Conservation (phyloP, 2,329 filamentous ascomycete genomes). For the Alternaria incomplexa region DNA sequence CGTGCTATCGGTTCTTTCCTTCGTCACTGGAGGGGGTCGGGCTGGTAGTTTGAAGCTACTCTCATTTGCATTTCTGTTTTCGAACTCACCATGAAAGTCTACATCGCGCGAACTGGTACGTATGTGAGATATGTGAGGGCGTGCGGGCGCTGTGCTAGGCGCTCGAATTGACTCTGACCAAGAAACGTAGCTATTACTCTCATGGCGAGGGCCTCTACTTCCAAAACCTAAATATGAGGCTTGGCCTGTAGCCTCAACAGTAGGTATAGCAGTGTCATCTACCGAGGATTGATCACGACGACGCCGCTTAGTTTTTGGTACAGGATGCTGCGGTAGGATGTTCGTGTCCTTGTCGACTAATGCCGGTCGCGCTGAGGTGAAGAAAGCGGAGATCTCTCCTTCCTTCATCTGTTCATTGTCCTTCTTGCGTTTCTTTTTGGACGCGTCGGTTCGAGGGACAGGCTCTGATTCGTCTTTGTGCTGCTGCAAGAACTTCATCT, state of each 20-base stretch:
- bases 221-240: conserved; percentile 47
- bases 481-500: conserved; percentile 57
- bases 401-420: conserved; percentile 41
- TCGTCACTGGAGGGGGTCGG: conserved; percentile 6
- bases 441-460: conserved; percentile 25
- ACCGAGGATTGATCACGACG: conserved; percentile 16
- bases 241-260: conserved; percentile 44
- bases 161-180: conserved; percentile 51
- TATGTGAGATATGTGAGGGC: background rate
- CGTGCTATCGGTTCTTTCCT: conserved; percentile 10
- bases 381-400: conserved; percentile 55
- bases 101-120: conserved; percentile 10
- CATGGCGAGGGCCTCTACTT: conserved; percentile 38
- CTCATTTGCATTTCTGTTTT: conserved; percentile 2
- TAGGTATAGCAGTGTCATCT: conserved; percentile 27
- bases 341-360: conserved; percentile 33
- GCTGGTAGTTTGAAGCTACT: conserved; percentile 10
- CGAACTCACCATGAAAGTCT: background rate
- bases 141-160: conserved; percentile 21
- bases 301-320: conserved; percentile 8
- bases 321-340: conserved; percentile 4
- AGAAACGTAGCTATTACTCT: conserved; percentile 46
- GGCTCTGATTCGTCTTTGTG: conserved; percentile 35
- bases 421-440: conserved; percentile 42
- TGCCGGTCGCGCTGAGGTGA: conserved; percentile 40